Evolutionary conservation across 139 green algal species (phyloP).

Genomic region (Zygnema cylindricum): DNA sequence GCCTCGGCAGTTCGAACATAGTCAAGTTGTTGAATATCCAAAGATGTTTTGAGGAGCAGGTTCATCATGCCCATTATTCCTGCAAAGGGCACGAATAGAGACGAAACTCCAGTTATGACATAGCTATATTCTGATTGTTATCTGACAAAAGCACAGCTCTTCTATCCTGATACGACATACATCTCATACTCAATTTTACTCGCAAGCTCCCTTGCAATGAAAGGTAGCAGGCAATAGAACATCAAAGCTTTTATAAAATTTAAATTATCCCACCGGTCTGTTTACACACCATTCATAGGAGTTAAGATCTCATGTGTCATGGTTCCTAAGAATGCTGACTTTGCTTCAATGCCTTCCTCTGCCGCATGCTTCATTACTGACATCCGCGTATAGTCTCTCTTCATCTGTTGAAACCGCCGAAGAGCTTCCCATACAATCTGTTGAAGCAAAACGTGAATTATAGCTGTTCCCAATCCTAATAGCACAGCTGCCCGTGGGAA

Average conservation of each 20-base stretch:
- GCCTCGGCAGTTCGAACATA: slow-evolving; percentile 14
- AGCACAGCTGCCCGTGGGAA: slow-evolving; percentile 1
- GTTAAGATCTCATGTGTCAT: slow-evolving; percentile 71
- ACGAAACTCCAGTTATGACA: no score
- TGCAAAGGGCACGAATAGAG: no score
- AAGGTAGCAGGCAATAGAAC: no score
- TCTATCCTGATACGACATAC: no score
- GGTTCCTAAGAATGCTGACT: slow-evolving; percentile 72
- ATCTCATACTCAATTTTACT: no score
- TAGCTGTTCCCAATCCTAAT: neutral
- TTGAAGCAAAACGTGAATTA: neutral
- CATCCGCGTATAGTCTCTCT: slow-evolving; percentile 20
- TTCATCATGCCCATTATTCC: slow-evolving; percentile 33
- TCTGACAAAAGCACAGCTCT: no score
- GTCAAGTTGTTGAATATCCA: slow-evolving; percentile 23
- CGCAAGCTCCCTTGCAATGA: no score
- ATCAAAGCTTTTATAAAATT: no score
- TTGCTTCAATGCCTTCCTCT: slow-evolving; percentile 51
- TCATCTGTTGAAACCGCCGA: slow-evolving; percentile 14
- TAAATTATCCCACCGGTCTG: no score
- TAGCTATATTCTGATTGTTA: no score
- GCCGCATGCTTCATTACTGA: neutral
- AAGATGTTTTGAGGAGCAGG: neutral
- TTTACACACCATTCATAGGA: slow-evolving; percentile 22
- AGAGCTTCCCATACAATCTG: neutral